Evolutionary conservation across 768 basidiomycete genomes (phyloP), one percentile per base, ranked within the genome.

Genomic region (Suillus occidentalis): DNA sequence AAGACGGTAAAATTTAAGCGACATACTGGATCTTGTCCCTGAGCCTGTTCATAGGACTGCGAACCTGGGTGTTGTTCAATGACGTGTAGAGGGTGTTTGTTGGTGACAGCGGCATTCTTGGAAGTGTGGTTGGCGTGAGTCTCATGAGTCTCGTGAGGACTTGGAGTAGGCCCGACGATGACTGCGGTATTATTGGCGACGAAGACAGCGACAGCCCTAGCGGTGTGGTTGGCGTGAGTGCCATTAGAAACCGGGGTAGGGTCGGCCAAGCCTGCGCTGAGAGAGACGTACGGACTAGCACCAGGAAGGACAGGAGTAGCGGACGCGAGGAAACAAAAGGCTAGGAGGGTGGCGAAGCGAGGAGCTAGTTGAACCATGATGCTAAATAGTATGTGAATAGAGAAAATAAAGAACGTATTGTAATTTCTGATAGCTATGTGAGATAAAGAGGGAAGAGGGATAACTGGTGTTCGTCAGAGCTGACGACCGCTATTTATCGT

Each of bases 291-390:
- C 12, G 60, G 52, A 37, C 25, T 45, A 10, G 3, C 57, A 22
- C 66, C 63, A 43, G 53, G 67, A 16, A 68, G 67, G 39, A 68
- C 65, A 40, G 65, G 65, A 28, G 55, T 58, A 8, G 65, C 65
- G n/a, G 63, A 53, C 22, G 66, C 72, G 47, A 65, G 65, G 61
- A 75, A 67, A 56, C 75, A 75, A 31, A 75, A 61, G 37, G 73
- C 67, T 58, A 75, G 73, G 13, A 75, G 73, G 45, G 68, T n/a
- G 25, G 70, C 16, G 74, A 75, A 76, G 65, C 67, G 75, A 64
- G 68, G 45, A 31, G 62, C 66, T 66, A 76, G 69, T 60, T 70
- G 75, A 63, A 75, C 70, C 74, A 75, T 75, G 64, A 58, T 59
- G 66, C 65, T 75, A 31, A 66, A 69, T 71, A 22, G 39, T 42